Evolutionary conservation across 208 protist species (phyloP), one percentile per base, ranked within the genome.

Genomic region (Phytomonas sp.): DNA sequence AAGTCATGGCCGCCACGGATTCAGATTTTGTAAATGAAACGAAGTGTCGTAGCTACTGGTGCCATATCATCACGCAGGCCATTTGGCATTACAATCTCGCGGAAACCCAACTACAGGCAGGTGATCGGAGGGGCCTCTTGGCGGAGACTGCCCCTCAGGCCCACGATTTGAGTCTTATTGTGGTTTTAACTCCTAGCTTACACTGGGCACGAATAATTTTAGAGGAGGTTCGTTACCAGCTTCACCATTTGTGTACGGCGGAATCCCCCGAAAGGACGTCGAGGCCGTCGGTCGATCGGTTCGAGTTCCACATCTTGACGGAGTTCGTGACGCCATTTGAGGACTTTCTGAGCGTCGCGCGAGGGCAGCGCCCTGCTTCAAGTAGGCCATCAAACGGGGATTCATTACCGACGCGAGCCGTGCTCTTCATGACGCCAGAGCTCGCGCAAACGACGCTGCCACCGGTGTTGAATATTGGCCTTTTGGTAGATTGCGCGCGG

Each of bases 401-500:
- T 23, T 66, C 66, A 0, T 62, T 63, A 4, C 16, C 10, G 64
- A 67, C 75, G 31, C 81, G 87, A 34, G 67, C 78, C 45, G 63
- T 96, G 5, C n/a, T 94, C 8, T 49, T 96, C 14, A 62, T 75
- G 4, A 91, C 87, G 30, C 74, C 80, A 23, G 80, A 84, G 30
- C 71, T 94, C 8, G 81, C 83, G 6, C 86, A 93, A 67, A 87
- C 81, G 36, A 82, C 78, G 62, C 70, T 96, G 67, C 91, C 91
- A 1, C 76, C 78, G 16, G 74, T 66, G 7, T 11, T 93, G 19
- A 67, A 79, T 26, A 70, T 96, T 11, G 87, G 91, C 4, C 74
- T 96, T 1, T 78, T 94, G 8, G 74, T 96, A 16, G 91, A 96
- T 76, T 92, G 87, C 63, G 91, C 91, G 14, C 78, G 87, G 26